Base-by-base conservation (phyloP, 1,284 basidiomycete genomes). In the Ganoderma resinaceum region DNA sequence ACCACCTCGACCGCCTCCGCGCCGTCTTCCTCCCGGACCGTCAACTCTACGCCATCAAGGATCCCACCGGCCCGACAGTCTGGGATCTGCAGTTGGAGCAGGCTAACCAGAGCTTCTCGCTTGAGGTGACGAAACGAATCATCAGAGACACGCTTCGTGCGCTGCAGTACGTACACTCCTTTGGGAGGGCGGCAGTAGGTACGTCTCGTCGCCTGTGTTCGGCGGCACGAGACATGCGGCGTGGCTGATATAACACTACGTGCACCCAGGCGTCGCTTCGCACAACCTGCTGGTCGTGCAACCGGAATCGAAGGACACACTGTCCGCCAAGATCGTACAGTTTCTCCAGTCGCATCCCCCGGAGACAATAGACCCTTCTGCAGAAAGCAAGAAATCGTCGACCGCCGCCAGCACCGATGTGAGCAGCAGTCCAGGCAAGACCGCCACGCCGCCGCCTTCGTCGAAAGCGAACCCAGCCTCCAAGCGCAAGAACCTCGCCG, bases 131-230 rank as follows among this genome's bases (percentile, higher is more conserved):
- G 31, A 70, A 68, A 55, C 20, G 57, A 11, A 55, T 69, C 29
- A 43, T 69, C 9, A 55, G 42, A 35, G 62, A 75, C 33, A 63
- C 68, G 0, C 62, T 73, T 2, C 49, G 66, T 4, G 72, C 70
- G 7, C 63, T 75, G 3, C 61, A 69, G 38, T 72, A 65, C 40
- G 14, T 75, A 6, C 73, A 75, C 58, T 38, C 58, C 37, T 38
- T 38, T 7, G 58, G 58, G n/a, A 38, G 58, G 35, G 14, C 58
- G 0, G 35, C 35, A 3, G 37, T 40, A 26, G 37, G 58, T 60
- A 5, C 23, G 58, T 33, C 33, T 33, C 29, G 2, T 8, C 5
- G 12, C n/a, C n/a, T 7, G 4, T 38, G 11, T 37, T 58, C n/a
- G 7, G n/a, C 33, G 4, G 4, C 26, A 23, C 40, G 2, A n/a